Conservation (phyloP, 768 basidiomycete genomes). For the Collybia mongolica region DNA sequence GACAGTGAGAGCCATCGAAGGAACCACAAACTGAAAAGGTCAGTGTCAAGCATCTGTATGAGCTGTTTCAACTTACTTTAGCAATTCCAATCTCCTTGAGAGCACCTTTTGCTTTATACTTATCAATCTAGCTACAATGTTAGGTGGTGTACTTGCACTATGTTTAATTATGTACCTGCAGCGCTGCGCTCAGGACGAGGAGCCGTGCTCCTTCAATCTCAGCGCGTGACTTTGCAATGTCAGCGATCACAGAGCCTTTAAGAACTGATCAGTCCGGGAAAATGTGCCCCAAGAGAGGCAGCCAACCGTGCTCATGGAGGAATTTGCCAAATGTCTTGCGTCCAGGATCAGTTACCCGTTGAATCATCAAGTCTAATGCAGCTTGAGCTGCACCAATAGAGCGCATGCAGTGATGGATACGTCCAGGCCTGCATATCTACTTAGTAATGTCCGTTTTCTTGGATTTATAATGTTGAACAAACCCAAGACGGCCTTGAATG, state of each 20-base stretch:
- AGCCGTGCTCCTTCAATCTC: conserved; percentile 89
- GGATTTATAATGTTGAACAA: conserved; percentile 14
- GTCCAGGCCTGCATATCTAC: conserved; percentile 66
- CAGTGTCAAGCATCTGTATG: neutral
- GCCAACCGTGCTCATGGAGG: conserved; percentile 83
- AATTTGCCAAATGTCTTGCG: conserved; percentile 95
- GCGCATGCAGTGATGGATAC: conserved; percentile 98
- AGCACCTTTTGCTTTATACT: conserved; percentile 87
- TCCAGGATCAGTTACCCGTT: conserved; percentile 87
- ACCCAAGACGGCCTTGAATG: conserved; percentile 96
- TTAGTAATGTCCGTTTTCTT: neutral
- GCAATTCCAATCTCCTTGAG: conserved; percentile 97
- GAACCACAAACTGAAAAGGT: conserved; percentile 81
- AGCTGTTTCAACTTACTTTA: conserved; percentile 54
- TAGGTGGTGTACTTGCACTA: neutral
- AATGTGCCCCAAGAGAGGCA: neutral
- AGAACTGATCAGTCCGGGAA: neutral
- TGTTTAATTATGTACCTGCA: conserved; percentile 50
- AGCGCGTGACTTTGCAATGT: conserved; percentile 89
- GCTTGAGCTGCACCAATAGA: conserved; percentile 86
- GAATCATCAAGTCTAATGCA: conserved; percentile 85
- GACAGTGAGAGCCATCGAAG: conserved; percentile 83
- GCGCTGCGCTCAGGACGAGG: conserved; percentile 88
- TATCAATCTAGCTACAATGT: conserved; percentile 68
- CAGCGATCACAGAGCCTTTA: conserved; percentile 81